Percentiles rank a stretch among this genome's conserved stretches.
phyloP scores from a whole-genome alignment of 2,329 filamentous ascomycete genomes.

The Thielaviopsis cerberus region DNA sequence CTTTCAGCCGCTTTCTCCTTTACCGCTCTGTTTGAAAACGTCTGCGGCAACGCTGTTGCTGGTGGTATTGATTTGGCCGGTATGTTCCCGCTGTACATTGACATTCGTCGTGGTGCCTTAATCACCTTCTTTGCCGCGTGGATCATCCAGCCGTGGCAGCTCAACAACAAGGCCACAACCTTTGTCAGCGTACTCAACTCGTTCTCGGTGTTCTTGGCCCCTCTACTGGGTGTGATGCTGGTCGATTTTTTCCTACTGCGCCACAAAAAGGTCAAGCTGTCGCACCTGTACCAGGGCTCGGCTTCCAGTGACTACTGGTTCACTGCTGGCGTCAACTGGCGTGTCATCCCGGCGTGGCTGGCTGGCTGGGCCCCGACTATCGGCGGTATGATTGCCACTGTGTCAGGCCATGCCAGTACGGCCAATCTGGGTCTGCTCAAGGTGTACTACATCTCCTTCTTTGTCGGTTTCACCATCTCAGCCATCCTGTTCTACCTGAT shows the following conservation, averaged over 20 bases:
- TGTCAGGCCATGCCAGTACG: constrained; percentile 9
- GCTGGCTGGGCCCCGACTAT: constrained; percentile 18
- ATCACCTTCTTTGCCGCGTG: constrained; percentile 15
- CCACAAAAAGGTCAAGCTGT: constrained; percentile 20
- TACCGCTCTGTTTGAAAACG: constrained; percentile 17
- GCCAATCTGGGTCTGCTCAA: constrained; percentile 11
- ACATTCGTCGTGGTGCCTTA: constrained; percentile 17
- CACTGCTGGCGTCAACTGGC: constrained; percentile 20
- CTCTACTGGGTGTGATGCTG: constrained; percentile 18
- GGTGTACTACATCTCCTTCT: constrained; percentile 11
- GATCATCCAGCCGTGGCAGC: constrained; percentile 18
- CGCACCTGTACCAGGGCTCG: constrained; percentile 20
- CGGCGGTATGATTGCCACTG: constrained; percentile 15
- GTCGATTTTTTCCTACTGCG: constrained; percentile 19
- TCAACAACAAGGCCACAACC: constrained; percentile 16
- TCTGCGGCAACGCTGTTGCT: constrained; percentile 17
- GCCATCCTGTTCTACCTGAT: constrained; percentile 11
- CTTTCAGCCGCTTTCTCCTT: constrained; percentile 15
- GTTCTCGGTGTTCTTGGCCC: constrained; percentile 18
- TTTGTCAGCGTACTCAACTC: constrained; percentile 17
- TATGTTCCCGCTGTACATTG: constrained; percentile 16
- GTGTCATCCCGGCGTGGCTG: constrained; percentile 19
- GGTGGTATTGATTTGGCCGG: constrained; percentile 18
- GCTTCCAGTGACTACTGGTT: constrained; percentile 22
- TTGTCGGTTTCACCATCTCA: constrained; percentile 13